Conservation (phyloP, 2,329 filamentous ascomycete species). For the Sordariomycetes sp. region DNA sequence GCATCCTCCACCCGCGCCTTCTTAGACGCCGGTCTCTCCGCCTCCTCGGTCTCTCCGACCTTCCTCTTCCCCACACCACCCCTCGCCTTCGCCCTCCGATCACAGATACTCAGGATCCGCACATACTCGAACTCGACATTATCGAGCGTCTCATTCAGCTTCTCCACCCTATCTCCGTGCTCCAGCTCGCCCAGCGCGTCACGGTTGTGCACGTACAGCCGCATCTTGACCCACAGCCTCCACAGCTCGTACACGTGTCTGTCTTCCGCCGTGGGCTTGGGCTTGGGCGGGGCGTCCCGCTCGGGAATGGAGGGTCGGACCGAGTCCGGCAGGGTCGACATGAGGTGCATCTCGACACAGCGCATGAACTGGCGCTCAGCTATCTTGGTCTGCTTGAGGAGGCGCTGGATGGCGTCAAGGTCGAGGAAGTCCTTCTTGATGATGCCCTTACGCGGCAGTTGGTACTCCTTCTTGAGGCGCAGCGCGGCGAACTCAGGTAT, state of each 20-base stretch:
- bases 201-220: conserved; percentile 65
- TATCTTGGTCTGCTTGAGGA: conserved; percentile 59
- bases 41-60: conserved; percentile 10
- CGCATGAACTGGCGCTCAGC: conserved; percentile 65
- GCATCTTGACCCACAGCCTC: conserved; percentile 65
- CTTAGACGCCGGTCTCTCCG: conserved; percentile 23
- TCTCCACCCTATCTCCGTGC: conserved; percentile 55
- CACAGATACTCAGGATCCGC: conserved; percentile 43
- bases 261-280: conserved; percentile 33
- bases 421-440: conserved; percentile 39
- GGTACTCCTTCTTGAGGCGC: conserved; percentile 39
- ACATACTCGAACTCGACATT: conserved; percentile 64
- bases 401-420: conserved; percentile 36
- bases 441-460: conserved; percentile 26
- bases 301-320: conserved; percentile 40
- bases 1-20: conserved; percentile 29
- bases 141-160: conserved; percentile 58
- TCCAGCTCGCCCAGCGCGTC: conserved; percentile 63
- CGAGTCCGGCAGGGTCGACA: conserved; percentile 45
- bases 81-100: conserved; percentile 20
- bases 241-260: conserved; percentile 59
- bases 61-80: conserved; percentile 31
- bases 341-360: conserved; percentile 65
- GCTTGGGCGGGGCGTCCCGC: conserved; percentile 26
- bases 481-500: conserved; percentile 48